These are phyloP conservation scores for Xylaria intraflava DNA, from an alignment of 495 filamentous ascomycete species.

Conservation along the genomic window DNA sequence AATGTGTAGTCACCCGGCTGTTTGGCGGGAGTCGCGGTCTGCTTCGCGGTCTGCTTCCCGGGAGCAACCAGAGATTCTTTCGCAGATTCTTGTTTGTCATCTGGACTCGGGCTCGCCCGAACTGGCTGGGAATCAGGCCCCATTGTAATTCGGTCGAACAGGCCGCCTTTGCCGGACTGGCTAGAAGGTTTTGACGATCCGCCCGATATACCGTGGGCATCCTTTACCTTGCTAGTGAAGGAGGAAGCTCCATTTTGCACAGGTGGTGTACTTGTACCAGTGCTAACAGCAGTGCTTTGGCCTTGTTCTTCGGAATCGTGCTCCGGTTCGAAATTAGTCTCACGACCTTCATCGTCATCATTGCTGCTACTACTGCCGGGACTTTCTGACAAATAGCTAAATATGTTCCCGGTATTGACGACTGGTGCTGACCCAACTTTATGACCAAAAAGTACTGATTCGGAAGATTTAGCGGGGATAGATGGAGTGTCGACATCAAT, in stretches of 20 bases:
- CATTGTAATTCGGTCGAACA: slow-evolving; percentile 35
- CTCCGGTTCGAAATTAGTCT: slow-evolving; percentile 38
- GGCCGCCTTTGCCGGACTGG: slow-evolving; percentile 36
- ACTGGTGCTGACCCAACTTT: slow-evolving; percentile 13
- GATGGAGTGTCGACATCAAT: background rate
- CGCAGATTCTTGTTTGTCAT: slow-evolving; percentile 16
- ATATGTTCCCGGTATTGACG: slow-evolving; percentile 45
- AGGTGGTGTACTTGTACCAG: slow-evolving; percentile 28
- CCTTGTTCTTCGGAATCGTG: slow-evolving; percentile 40
- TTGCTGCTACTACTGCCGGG: slow-evolving; percentile 39
- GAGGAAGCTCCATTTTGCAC: slow-evolving; percentile 21
- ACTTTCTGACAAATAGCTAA: slow-evolving; percentile 55
- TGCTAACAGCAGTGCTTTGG: slow-evolving; percentile 27
- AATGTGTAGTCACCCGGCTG: slow-evolving; percentile 29
- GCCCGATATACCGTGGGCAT: slow-evolving; percentile 48
- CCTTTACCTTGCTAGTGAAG: slow-evolving; percentile 19
- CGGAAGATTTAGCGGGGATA: background rate
- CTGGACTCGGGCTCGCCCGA: slow-evolving; percentile 34
- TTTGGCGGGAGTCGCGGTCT: slow-evolving; percentile 19
- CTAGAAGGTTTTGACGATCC: slow-evolving; percentile 44
- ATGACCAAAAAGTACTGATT: slow-evolving; percentile 14
- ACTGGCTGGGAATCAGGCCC: slow-evolving; percentile 28
- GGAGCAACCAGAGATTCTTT: slow-evolving; percentile 2
- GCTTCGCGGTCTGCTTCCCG: slow-evolving; percentile 14
- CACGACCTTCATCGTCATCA: slow-evolving; percentile 38